These are phyloP conservation scores for Dactylellina sp. DNA, from an alignment of 2,329 filamentous ascomycete genomes.

Conservation along the genomic window DNA sequence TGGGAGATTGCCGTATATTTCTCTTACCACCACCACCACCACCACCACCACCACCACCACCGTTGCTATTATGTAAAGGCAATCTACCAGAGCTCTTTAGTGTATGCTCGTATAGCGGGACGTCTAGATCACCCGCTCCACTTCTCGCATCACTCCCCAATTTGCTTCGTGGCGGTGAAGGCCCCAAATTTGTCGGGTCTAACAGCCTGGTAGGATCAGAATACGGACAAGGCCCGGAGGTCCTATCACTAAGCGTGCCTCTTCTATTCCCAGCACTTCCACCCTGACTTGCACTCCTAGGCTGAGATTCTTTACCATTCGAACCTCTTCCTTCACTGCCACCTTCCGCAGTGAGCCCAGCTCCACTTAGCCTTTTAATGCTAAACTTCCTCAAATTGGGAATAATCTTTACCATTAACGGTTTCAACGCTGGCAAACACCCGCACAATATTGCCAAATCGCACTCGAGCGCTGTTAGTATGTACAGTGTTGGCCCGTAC, in stretches of 20 bases:
- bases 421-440: conserved; percentile 51
- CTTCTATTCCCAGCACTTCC: conserved; percentile 16
- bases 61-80: conserved; percentile 5
- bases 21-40: neutral
- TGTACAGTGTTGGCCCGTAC: conserved; percentile 54
- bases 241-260: conserved; percentile 34
- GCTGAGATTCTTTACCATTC: conserved; percentile 20
- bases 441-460: conserved; percentile 49
- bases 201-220: conserved; percentile 43
- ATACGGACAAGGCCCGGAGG: conserved; percentile 33
- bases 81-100: conserved; percentile 45
- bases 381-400: conserved; percentile 44
- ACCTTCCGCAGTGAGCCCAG: conserved; percentile 10
- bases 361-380: conserved; percentile 31
- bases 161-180: conserved; percentile 13
- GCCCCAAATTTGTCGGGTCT: conserved; percentile 26
- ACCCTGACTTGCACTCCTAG: conserved; percentile 14
- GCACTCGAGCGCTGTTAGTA: conserved; percentile 49
- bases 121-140: conserved; percentile 22
- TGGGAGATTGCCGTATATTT: neutral
- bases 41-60: neutral
- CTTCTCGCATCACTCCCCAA: conserved; percentile 5
- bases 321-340: conserved; percentile 15
- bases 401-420: conserved; percentile 47
- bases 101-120: conserved; percentile 52